Evolutionary conservation across 2,329 filamentous ascomycete species (phyloP).

Genomic region (Grosmannia serpens): DNA sequence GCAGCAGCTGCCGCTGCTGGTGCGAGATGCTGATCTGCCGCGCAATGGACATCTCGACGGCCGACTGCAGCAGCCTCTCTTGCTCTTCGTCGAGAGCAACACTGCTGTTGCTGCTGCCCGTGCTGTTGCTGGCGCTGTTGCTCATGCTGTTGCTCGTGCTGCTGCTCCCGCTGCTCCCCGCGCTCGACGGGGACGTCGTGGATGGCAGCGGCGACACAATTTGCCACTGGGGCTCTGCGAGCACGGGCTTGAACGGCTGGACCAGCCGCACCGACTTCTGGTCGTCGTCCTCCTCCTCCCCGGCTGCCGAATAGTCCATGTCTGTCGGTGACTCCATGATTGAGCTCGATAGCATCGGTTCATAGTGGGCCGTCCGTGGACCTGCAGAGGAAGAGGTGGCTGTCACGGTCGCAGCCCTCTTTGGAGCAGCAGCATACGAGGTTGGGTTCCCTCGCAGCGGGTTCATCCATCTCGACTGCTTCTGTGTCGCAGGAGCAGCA

Average conservation of each 20-base stretch:
- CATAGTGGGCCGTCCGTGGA: slow-evolving; percentile 17
- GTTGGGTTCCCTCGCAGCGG: slow-evolving; percentile 13
- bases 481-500: slow-evolving; percentile 6
- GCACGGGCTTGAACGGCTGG: slow-evolving; percentile 23
- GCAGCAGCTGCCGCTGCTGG: slow-evolving; percentile 47
- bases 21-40: slow-evolving; percentile 55
- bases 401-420: background rate
- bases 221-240: slow-evolving; percentile 34
- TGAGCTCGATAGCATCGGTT: slow-evolving; percentile 23
- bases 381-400: background rate
- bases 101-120: background rate
- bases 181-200: slow-evolving; percentile 16
- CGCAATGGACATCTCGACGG: slow-evolving; percentile 56
- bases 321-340: slow-evolving; percentile 30
- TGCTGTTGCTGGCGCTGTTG: background rate
- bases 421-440: background rate
- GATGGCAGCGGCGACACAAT: slow-evolving; percentile 31
- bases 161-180: slow-evolving; percentile 3
- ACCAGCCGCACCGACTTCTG: background rate
- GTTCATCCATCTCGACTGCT: slow-evolving; percentile 16
- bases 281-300: slow-evolving; percentile 9
- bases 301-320: slow-evolving; percentile 6
- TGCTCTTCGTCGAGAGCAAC: background rate
- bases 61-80: slow-evolving; percentile 27
- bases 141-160: slow-evolving; percentile 12